A percentile compares a stretch with the other conserved stretches of the same genome.
Conservation (phyloP, 371 early-diverging fungal species). For the Mortierella sp. region DNA sequence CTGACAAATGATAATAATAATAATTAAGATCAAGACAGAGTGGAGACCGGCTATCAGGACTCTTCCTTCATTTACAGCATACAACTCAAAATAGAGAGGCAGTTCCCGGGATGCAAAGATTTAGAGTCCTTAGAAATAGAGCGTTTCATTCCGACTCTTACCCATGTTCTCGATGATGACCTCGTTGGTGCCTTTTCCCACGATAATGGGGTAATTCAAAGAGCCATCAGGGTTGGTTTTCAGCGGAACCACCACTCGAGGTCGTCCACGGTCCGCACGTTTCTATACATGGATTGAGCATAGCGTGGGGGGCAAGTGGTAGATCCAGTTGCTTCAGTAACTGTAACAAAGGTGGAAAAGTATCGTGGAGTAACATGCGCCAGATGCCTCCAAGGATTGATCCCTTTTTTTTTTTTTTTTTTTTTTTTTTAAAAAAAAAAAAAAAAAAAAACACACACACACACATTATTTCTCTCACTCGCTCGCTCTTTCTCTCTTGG, state of each 20-base stretch:
- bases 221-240: conserved; percentile 54
- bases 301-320: neutral
- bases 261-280: conserved; percentile 55
- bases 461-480: too few species aligned
- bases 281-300: conserved; percentile 41
- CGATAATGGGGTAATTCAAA: conserved; percentile 60
- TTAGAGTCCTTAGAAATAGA: neutral
- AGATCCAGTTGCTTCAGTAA: neutral
- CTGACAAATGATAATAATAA: conserved; percentile 17
- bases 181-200: conserved; percentile 67
- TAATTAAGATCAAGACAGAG: neutral
- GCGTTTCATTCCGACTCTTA: conserved; percentile 11
- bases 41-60: neutral
- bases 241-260: conserved; percentile 51
- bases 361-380: neutral
- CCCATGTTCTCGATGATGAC: conserved; percentile 63
- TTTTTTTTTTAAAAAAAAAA: too few species aligned
- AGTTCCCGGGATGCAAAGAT: too few species aligned
- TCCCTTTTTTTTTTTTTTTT: neutral
- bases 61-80: too few species aligned
- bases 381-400: neutral
- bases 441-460: too few species aligned
- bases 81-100: too few species aligned
- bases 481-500: neutral
- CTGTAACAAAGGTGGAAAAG: neutral